Evolutionary conservation across 1,284 basidiomycete genomes (phyloP), one percentile per base, ranked within the genome.

Genomic region (Trametes sp.): DNA sequence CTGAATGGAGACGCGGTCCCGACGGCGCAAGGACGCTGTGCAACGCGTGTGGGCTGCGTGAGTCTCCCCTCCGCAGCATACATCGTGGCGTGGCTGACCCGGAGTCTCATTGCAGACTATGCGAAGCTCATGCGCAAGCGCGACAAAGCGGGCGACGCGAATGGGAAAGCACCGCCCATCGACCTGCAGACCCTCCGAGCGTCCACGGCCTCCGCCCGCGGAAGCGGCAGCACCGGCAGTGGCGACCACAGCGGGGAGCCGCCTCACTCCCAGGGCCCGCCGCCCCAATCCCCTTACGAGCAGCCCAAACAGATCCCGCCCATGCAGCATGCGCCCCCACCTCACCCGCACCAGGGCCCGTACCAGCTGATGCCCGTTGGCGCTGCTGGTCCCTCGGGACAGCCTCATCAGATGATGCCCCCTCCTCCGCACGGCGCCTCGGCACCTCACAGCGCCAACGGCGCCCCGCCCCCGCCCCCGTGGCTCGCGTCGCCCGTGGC

Each of bases 41-140:
- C 72, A 93, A 93, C 73, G 91, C 91, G 49, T 93, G 91, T 75
- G 91, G 91, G 33, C 76, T 93, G 68, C 91, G 90, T 93, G 74
- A 74, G 90, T 89, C 5, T 61, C 10, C 29, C 56, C 54, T 56
- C 45, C 46, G 35, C 36, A 50, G 45, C 21, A 49, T n/a, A 65
- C 31, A 46, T 67, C 61, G 48, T 45, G 55, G 46, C 55, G 50
- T 52, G 35, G 48, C 60, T 65, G 38, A 59, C 36, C 54, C 44
- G 52, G 45, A 4, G n/a, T 31, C 11, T 33, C 35, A 49, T 6
- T 42, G 35, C 62, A 92, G 90, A 92, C 76, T 92, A 91, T 69
- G 90, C 90, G 7, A 92, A 92, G 71, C 80, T 93, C 29, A 85
- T 90, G 80, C 85, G 90, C 53, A 91, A 92, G 72, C 82, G 87